These are phyloP conservation scores for Wickerhamia fluorescens DNA, from an alignment of 805 yeast species.

Conservation along the genomic window DNA sequence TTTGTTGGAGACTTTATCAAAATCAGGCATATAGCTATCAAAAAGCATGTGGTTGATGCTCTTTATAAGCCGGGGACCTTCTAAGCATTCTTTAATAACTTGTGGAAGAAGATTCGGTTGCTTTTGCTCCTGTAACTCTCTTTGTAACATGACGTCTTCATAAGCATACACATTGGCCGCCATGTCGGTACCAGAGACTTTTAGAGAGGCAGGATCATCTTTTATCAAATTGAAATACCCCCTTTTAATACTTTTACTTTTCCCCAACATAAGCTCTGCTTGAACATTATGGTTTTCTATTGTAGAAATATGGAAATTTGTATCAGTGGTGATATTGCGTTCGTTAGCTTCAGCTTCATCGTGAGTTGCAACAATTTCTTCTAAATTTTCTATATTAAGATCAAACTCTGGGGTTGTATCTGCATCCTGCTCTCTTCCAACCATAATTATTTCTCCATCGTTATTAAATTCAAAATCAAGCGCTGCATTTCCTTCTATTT, in stretches of 20 bases:
- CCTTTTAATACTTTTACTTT: background rate
- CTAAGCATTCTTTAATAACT: no score
- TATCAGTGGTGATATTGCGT: constrained; percentile 7
- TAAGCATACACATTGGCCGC: no score
- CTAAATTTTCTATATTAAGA: no score
- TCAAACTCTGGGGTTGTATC: no score
- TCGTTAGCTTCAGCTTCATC: no score
- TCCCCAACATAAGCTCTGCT: background rate
- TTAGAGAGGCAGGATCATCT: background rate
- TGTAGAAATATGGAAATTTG: constrained; percentile 7
- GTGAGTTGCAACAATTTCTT: no score
- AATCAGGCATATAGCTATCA: background rate
- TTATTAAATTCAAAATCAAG: constrained; percentile 17
- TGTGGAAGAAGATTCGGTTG: no score
- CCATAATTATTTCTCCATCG: constrained; percentile 8
- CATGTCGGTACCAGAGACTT: constrained; percentile 1
- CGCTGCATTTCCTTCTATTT: constrained; percentile 4
- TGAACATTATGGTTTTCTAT: constrained; percentile 1
- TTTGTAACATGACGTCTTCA: no score
- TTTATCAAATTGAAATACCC: no score
- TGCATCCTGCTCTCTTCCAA: no score
- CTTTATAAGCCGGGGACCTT: background rate
- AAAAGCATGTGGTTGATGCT: background rate
- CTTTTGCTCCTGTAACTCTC: background rate
- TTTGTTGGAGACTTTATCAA: constrained; percentile 2